Base-by-base conservation (phyloP, 768 basidiomycete genomes). In the Cyclocybe aegerita region DNA sequence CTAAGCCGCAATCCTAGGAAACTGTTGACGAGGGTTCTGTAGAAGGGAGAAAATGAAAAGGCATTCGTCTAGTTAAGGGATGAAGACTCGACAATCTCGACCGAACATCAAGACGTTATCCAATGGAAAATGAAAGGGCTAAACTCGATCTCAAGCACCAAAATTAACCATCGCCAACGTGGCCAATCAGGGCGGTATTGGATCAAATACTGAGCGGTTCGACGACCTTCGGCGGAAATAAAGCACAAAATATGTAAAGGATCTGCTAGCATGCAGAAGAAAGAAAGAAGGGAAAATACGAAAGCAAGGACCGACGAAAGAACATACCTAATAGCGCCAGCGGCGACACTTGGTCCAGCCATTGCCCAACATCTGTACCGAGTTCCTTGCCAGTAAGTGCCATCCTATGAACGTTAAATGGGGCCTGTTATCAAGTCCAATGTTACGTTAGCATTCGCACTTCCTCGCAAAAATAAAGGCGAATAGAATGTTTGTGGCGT, bases 321-420 rank as follows among this genome's bases (percentile, higher is more conserved):
- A 7, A 65, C 78, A 49, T 63, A 92, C 89, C 89, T 93, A 71
- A 98, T 89, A 9, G 93, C 95, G 34, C 95, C 94, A 7, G 95
- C 94, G n/a, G 96, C 97, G 0, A 91, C 93, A 63, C 91, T 95
- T 0, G 96, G 96, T 0, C 96, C 96, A 61, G 98, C 96, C 96
- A 98, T 67, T 93, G 89, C 1, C 96, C 96, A 0, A 98, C 89
- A 56, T 93, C 91, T 54, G 91, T 98, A 9, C 96, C 96, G 1
- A 98, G 79, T 59, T 94, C 88, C 63, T 98, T 95, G 0, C 96
- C 96, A 0, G 94, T 88, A 15, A 94, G 73, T 0, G 95, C 95
- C 88, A 99, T 97, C 41, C 93, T 81, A 68, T 99, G 96, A 6
- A 99, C 91, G 57, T 90, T 90, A 65, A 99, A 99, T 0, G 96